These are phyloP conservation scores for Fusarium sp. DNA, from an alignment of 2,329 filamentous ascomycete genomes.

Conservation along the genomic window DNA sequence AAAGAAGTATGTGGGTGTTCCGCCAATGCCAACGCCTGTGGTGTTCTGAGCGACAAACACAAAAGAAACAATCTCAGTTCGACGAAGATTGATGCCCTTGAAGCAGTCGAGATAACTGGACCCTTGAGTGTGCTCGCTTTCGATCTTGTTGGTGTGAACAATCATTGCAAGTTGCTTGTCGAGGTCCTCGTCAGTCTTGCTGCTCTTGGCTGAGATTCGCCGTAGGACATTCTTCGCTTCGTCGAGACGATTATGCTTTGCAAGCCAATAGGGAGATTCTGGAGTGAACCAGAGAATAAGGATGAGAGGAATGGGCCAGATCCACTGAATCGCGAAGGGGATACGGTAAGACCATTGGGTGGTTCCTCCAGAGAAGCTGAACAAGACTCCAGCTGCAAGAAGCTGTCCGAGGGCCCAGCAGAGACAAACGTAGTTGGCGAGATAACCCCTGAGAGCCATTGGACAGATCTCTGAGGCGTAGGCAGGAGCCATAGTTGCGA, in stretches of 20 bases:
- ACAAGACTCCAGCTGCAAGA: constrained; percentile 52
- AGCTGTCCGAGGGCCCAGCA: constrained; percentile 60
- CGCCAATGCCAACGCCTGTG: constrained; percentile 56
- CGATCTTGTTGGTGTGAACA: constrained; percentile 65
- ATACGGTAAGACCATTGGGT: constrained; percentile 55
- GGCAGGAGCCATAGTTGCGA: constrained; percentile 58
- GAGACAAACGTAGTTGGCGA: constrained; percentile 60
- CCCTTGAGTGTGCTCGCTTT: constrained; percentile 56
- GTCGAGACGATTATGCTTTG: constrained; percentile 46
- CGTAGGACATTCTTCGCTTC: constrained; percentile 48
- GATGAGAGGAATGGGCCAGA: constrained; percentile 51
- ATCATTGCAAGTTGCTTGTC: constrained; percentile 72
- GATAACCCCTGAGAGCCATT: constrained; percentile 56
- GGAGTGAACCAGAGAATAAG: constrained; percentile 50
- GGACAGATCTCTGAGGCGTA: constrained; percentile 62
- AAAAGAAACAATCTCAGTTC: constrained; percentile 62
- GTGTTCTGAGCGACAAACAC: constrained; percentile 59
- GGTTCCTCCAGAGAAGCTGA: constrained; percentile 19
- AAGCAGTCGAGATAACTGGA: constrained; percentile 63
- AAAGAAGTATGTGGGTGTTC: constrained; percentile 63
- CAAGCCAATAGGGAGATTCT: constrained; percentile 55
- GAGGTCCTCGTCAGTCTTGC: constrained; percentile 56
- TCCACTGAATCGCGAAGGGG: constrained; percentile 57
- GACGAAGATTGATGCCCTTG: constrained; percentile 59
- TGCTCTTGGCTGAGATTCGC: constrained; percentile 52